Conservation (phyloP, 2,329 filamentous ascomycete genomes). For the Knufia petricola region DNA sequence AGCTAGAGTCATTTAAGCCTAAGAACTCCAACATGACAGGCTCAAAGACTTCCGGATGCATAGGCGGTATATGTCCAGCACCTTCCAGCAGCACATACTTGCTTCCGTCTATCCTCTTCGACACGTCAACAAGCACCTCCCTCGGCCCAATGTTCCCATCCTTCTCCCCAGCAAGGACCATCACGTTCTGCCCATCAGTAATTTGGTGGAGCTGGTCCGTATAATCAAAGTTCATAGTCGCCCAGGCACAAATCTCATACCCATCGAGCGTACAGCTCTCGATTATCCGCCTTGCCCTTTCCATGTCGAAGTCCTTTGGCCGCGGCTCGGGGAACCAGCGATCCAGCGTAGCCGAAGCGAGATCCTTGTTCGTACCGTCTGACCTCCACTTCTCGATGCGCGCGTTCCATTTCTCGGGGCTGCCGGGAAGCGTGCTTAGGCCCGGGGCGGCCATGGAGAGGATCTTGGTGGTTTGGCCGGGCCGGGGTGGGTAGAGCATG, state of each 20-base stretch:
- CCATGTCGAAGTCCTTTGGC: constrained; percentile 25
- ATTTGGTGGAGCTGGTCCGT: constrained; percentile 2
- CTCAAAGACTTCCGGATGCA: constrained; percentile 8
- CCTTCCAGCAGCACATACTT: constrained; percentile 7
- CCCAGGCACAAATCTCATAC: constrained; percentile 6
- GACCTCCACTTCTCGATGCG: background rate
- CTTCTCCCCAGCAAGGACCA: constrained; percentile 5
- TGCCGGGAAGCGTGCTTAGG: background rate
- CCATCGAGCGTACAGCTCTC: background rate
- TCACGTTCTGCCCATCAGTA: background rate
- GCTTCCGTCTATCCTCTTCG: background rate
- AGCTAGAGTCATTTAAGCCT: background rate
- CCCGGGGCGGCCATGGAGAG: constrained; percentile 3
- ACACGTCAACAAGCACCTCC: constrained; percentile 4
- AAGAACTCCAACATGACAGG: constrained; percentile 5
- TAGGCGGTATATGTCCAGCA: constrained; percentile 6
- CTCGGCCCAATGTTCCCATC: constrained; percentile 5
- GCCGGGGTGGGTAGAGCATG: constrained; percentile 4
- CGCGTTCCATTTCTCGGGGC: background rate
- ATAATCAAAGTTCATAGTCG: constrained; percentile 9
- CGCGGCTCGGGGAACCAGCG: constrained; percentile 36
- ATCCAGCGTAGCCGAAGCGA: constrained; percentile 29
- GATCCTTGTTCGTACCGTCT: constrained; percentile 5
- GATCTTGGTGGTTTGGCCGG: background rate
- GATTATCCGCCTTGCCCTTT: background rate